Base-by-base conservation (phyloP, 2,329 filamentous ascomycete genomes). In the Cryphonectria carpinicola region DNA sequence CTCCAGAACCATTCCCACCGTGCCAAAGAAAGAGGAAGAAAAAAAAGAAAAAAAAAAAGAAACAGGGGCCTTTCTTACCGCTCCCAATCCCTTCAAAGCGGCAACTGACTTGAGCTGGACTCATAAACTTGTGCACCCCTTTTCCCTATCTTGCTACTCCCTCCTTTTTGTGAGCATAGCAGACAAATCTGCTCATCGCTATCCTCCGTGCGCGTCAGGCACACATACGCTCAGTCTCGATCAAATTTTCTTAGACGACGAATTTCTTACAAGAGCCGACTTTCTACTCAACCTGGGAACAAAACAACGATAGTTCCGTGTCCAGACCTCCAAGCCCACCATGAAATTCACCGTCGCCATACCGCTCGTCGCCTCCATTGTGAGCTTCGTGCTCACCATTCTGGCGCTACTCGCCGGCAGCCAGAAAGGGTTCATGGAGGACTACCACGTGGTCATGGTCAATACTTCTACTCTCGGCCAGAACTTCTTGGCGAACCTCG, bases 401-500 rank as follows among this genome's bases (percentile, higher is more conserved):
- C 72, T 83, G 32, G 77, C 77, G 13, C 77, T 83, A 25, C 78
- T 83, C 70, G 81, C 81, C 49, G 81, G 81, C 66, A 79, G 79
- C 17, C 79, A 80, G 4, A 76, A 78, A 5, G 75, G 78, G 35
- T 78, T 79, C 41, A 72, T 83, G 72, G 80, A 82, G 54, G 78
- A 80, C 25, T 82, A 80, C 71, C 79, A 82, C 52, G 77, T 83
- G 46, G 76, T 83, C 25, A 77, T 79, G 80, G 78, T 84, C 73
- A 83, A 84, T 76, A 81, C 81, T 65, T 82, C 82, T 28, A 75
- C 76, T 17, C 80, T 84, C 54, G 82, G 81, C 32, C 79, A 81
- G 49, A 78, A 82, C 65, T 78, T 82, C 54, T 73, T 84, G 49
- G 75, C 77, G 10, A 75, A 54, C 65, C 46, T 64, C 54, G 58